Evolutionary conservation across 2,329 filamentous ascomycete species (phyloP).

Genomic region (Claviceps quebecensis): DNA sequence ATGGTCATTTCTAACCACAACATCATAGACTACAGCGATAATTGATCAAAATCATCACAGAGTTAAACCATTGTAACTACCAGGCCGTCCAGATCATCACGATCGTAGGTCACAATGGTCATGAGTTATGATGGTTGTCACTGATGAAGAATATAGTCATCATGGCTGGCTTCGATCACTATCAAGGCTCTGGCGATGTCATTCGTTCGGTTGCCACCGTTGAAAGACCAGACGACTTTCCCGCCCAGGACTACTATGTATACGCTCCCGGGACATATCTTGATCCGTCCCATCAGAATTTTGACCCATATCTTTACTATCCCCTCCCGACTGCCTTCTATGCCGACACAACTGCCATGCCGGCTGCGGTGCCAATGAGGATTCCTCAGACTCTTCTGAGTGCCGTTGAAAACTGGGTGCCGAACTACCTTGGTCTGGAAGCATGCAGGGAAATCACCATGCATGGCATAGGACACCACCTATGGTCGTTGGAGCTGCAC

Average conservation of each 20-base stretch:
- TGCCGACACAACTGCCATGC: not conserved
- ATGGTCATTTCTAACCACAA: too few relatives aligned
- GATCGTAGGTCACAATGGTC: too few relatives aligned
- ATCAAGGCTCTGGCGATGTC: not conserved
- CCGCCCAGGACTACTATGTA: not conserved
- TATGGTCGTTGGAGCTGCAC: slow-evolving; percentile 1
- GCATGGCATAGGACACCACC: not conserved
- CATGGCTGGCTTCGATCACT: not conserved
- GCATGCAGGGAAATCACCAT: not conserved
- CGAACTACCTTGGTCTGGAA: not conserved
- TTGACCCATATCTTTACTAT: not conserved
- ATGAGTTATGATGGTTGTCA: too few relatives aligned
- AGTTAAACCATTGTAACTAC: too few relatives aligned
- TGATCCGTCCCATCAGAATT: not conserved
- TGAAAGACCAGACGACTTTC: not conserved
- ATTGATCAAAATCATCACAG: too few relatives aligned
- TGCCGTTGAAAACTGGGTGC: not conserved
- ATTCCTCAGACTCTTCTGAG: not conserved
- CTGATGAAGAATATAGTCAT: not conserved
- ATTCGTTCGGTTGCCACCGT: not conserved
- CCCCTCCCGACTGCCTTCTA: not conserved
- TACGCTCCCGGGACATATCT: not conserved
- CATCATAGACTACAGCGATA: too few relatives aligned
- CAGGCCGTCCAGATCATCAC: not conserved
- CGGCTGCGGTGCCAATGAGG: too few relatives aligned